These are phyloP conservation scores for Botrytis deweyae DNA, from an alignment of 2,329 filamentous ascomycete species.

Conservation along the genomic window DNA sequence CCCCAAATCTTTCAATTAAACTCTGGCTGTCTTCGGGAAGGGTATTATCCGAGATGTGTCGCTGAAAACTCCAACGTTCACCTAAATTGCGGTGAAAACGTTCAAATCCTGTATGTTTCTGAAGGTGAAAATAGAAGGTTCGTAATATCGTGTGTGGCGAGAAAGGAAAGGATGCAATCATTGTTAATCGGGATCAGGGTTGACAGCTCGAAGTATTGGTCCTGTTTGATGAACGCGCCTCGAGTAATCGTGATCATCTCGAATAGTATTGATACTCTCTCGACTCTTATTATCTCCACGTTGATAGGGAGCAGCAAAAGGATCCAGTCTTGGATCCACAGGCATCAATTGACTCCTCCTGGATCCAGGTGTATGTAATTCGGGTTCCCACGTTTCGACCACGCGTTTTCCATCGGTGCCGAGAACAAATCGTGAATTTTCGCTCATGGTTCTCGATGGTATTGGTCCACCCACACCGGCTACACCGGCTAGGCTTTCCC, in stretches of 20 bases:
- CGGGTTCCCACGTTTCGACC: slow-evolving; percentile 38
- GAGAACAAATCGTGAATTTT: slow-evolving; percentile 40
- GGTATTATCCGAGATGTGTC: slow-evolving; percentile 18
- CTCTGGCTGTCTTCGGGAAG: slow-evolving; percentile 5
- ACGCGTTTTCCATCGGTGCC: slow-evolving; percentile 39
- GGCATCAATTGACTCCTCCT: slow-evolving; percentile 57
- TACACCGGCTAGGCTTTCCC: slow-evolving; percentile 25
- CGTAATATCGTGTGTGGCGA: slow-evolving; percentile 20
- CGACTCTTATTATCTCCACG: slow-evolving; percentile 56
- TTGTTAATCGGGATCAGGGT: slow-evolving; percentile 49
- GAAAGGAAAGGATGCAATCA: slow-evolving; percentile 23
- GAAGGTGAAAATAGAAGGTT: slow-evolving; percentile 11
- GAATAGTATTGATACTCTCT: slow-evolving; percentile 62
- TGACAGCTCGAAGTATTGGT: slow-evolving; percentile 58
- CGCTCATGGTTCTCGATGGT: slow-evolving; percentile 39
- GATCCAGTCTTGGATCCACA: slow-evolving; percentile 63
- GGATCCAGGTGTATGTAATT: slow-evolving; percentile 26
- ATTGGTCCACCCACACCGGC: slow-evolving; percentile 29
- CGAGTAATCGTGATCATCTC: slow-evolving; percentile 66
- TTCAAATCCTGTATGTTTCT: slow-evolving; percentile 21
- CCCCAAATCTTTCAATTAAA: slow-evolving; percentile 7
- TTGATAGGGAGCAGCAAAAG: slow-evolving; percentile 57
- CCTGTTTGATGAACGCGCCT: slow-evolving; percentile 48
- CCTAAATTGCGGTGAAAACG: slow-evolving; percentile 20
- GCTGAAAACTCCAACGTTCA: slow-evolving; percentile 22